Evolutionary conservation across 108 stramenopile species (phyloP), one percentile per base, ranked within the genome.

Genomic region (Cyclotella sp.): DNA sequence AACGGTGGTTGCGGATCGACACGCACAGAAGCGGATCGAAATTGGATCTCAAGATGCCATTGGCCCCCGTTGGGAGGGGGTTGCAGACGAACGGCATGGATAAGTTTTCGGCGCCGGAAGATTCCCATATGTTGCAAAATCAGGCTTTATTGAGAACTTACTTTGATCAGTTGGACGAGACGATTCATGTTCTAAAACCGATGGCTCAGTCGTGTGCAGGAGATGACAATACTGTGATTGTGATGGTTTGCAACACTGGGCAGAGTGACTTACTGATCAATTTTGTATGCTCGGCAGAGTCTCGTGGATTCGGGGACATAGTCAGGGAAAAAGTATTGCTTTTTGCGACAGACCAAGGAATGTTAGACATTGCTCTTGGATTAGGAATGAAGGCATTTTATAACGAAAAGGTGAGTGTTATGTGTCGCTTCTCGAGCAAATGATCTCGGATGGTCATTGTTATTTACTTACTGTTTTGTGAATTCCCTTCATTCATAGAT

Each of bases 1-100:
- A 93, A 77, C 86, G 91, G 4, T 81, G 80, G 80, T 78, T 95
- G 88, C 61, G 94, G 29, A 68, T 77, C 47, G 49, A 72, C 24
- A 26, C 59, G 0, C 46, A 63, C 13, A 39, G 59, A 15, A 34
- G 21, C 42, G 39, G 28, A 7, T 5, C 64, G 0, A 65, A 68
- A 19, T 34, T 88, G 3, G 67, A 88, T 53, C 10, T 29, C 9
- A 16, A 66, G 0, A 12, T 69, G 8, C 89, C 88, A 7, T 59
- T 95, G 24, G 30, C 71, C 10, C 68, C 79, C 14, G 91, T 91
- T 6, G 75, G 76, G 39, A 82, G 94, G 16, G 90, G 90, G 28
- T 40, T 76, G 55, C 75, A 82, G 22, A 67, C 59, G 30, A 93
- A 89, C 55, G 94, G 94, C 0, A 27, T 53, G 19, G 70, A 87